A percentile compares a stretch with the other conserved stretches of the same genome.
Evolutionary conservation across 768 basidiomycete genomes (phyloP).

Genomic region (Rhizopogon roseolus): DNA sequence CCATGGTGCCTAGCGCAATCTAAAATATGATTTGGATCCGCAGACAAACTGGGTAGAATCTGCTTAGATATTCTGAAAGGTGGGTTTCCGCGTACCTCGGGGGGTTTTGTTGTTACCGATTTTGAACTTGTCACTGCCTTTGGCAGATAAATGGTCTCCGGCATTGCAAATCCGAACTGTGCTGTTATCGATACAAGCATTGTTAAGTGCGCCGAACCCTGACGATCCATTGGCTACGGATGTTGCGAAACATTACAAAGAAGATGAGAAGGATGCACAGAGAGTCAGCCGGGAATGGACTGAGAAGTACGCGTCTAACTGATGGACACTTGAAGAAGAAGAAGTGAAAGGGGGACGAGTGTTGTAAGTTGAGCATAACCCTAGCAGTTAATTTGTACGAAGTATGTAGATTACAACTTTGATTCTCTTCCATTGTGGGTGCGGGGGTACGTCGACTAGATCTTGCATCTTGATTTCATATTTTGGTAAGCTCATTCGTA

Average conservation of each 20-base stretch:
- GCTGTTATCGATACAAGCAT: constrained; percentile 93
- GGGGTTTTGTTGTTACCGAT: background rate
- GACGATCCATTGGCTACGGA: constrained; percentile 94
- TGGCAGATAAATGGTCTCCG: constrained; percentile 97
- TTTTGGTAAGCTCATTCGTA: constrained; percentile 2
- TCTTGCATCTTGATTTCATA: background rate
- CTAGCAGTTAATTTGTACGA: constrained; percentile 5
- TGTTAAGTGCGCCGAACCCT: constrained; percentile 93
- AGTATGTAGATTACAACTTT: background rate
- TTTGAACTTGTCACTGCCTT: background rate
- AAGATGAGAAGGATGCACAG: constrained; percentile 91
- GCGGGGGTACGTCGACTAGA: background rate
- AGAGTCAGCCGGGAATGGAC: constrained; percentile 96
- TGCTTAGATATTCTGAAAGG: constrained; percentile 98
- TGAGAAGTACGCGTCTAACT: constrained; percentile 65
- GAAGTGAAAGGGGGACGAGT: background rate
- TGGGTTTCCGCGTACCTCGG: constrained; percentile 26
- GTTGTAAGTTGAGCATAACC: constrained; percentile 6
- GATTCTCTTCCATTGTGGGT: background rate
- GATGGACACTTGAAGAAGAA: constrained; percentile 4
- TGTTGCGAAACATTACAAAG: constrained; percentile 98
- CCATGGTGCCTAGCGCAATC: constrained; percentile 3
- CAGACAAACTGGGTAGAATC: constrained; percentile 98
- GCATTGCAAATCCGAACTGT: constrained; percentile 98
- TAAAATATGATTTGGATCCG: background rate